phyloP scores from a whole-genome alignment of 2,329 filamentous ascomycete species.

The Phaeosphaeria sp. region DNA sequence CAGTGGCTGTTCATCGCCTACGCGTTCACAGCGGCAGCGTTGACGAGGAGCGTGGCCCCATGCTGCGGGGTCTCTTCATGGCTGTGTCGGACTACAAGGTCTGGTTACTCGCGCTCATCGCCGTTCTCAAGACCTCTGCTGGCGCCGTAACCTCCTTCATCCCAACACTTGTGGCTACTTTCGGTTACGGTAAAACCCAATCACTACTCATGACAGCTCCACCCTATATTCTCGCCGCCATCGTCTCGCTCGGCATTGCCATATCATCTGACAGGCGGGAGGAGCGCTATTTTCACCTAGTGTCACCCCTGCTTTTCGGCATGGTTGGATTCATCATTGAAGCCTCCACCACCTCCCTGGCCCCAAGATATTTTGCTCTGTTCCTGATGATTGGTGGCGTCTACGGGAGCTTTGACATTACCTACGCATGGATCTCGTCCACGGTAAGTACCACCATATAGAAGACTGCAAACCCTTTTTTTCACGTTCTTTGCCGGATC shows the following conservation, averaged over 20 bases:
- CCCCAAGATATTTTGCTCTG: slow-evolving; percentile 19
- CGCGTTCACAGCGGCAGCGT: not conserved
- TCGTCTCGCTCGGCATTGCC: slow-evolving; percentile 51
- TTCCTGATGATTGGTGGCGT: slow-evolving; percentile 40
- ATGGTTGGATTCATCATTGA: slow-evolving; percentile 47
- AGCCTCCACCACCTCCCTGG: slow-evolving; percentile 6
- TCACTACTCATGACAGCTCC: slow-evolving; percentile 47
- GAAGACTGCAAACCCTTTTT: too few species aligned
- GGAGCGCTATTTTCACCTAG: slow-evolving; percentile 57
- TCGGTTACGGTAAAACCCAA: slow-evolving; percentile 34
- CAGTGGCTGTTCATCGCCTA: slow-evolving; percentile 4
- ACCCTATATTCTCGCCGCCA: slow-evolving; percentile 53
- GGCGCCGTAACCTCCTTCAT: slow-evolving; percentile 2
- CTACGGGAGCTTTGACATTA: slow-evolving; percentile 11
- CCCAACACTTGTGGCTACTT: not conserved
- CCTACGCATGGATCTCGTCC: not conserved
- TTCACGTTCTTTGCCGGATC: not conserved
- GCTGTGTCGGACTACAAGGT: slow-evolving; percentile 5
- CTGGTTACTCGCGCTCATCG: slow-evolving; percentile 3
- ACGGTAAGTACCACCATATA: not conserved
- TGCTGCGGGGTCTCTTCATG: not conserved
- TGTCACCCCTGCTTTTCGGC: slow-evolving; percentile 44
- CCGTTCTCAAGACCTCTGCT: not conserved
- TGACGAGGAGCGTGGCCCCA: not conserved
- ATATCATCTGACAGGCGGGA: slow-evolving; percentile 56